A percentile compares a stretch with the other conserved stretches of the same genome.
Evolutionary conservation across 768 basidiomycete species (phyloP).

Genomic region (Termitomyces sp.): DNA sequence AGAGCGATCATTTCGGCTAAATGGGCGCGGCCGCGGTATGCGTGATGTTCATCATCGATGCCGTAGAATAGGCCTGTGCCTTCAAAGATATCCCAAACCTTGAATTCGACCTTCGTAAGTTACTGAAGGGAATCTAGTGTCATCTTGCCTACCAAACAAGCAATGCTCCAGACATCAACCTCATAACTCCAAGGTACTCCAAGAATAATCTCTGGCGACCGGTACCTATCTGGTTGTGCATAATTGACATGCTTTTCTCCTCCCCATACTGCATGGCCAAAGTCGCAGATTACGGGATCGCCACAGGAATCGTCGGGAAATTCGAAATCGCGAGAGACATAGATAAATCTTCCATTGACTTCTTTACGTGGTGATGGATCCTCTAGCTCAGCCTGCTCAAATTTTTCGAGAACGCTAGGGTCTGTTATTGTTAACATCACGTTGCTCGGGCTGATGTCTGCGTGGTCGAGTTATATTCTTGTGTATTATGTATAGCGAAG

Average conservation of each 20-base stretch:
- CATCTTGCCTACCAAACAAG: constrained; percentile 18
- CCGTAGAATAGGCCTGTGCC: not conserved
- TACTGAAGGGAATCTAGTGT: not conserved
- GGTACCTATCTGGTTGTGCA: constrained; percentile 22
- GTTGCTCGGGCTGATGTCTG: not conserved
- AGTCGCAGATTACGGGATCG: constrained; percentile 16
- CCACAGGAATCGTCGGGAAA: not conserved
- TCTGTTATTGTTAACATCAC: not conserved
- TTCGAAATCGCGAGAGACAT: constrained; percentile 7
- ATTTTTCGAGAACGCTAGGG: not conserved
- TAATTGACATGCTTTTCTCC: constrained; percentile 1
- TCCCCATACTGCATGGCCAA: constrained; percentile 16
- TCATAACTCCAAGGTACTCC: constrained; percentile 18
- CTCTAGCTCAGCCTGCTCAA: constrained; percentile 12
- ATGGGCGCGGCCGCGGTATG: not conserved
- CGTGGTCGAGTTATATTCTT: not conserved
- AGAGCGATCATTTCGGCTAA: constrained; percentile 6
- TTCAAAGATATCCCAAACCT: constrained; percentile 5
- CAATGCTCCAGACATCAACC: constrained; percentile 28
- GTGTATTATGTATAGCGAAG: not conserved
- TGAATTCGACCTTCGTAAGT: not conserved
- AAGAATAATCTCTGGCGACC: constrained; percentile 25
- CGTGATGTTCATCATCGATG: not conserved
- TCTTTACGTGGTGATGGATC: constrained; percentile 13
- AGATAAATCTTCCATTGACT: constrained; percentile 9